Base-by-base conservation (phyloP, 2,329 filamentous ascomycete genomes). In the Alternaria sp. region DNA sequence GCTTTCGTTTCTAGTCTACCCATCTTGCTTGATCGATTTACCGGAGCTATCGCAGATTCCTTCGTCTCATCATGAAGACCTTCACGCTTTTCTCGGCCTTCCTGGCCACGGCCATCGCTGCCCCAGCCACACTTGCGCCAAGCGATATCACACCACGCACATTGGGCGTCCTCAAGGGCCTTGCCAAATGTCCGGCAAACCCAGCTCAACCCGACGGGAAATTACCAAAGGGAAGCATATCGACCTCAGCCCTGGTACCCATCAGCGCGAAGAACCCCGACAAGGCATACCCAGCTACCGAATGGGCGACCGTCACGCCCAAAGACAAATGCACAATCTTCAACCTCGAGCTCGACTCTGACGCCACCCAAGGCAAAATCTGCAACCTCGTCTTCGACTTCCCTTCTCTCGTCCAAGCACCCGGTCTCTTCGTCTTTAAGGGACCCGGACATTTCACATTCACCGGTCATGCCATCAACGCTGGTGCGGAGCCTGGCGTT, bases 101-200 rank as follows among this genome's bases (percentile, higher is more conserved):
- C 64, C 65, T 82, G 56, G 74, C 81, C 57, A 68, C 77, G 52
- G 70, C 81, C 66, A 69, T 81, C 30, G 69, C 78, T 49, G 69
- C 76, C 49, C 73, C 82, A 67, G 69, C 59, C n/a, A 61, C 64
- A 30, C 52, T 60, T 77, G 73, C 67, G 69, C 71, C 77, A 30
- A 57, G 28, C 12, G 21, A 47, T 19, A 57, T 49, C 55, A 32
- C 55, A 57, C 26, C 55, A 47, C 26, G 19, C 13, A 44, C 57
- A 8, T 23, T 69, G 69, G 36, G 63, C 74, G 57, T 44, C 64
- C n/a, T 65, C 76, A 17, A 52, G n/a, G 17, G 21, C 50, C 23
- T 47, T 23, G 56, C 19, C 17, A 50, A 30, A 26, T 69, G 70
- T 46, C 58, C 74, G 19, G 8, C 69, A 47, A 75, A 74, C 49